A percentile compares a stretch with the other conserved stretches of the same genome.
Conservation (phyloP, 2,329 filamentous ascomycete genomes). For the Colletotrichum salicis region DNA sequence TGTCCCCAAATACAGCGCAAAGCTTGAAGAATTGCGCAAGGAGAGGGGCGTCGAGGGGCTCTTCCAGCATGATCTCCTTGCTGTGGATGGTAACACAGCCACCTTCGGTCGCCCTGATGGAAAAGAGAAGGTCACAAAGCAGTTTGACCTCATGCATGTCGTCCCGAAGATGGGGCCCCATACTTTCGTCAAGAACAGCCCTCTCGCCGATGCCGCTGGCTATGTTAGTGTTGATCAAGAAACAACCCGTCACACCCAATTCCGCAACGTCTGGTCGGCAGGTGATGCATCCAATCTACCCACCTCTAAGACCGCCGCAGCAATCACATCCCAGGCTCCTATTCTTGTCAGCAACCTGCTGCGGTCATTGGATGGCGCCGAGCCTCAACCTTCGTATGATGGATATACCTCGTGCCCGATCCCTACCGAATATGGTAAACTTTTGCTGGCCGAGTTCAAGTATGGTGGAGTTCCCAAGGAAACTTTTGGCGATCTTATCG, state of each 20-base stretch:
- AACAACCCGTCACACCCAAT: constrained; percentile 64
- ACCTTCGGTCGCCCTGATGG: constrained; percentile 58
- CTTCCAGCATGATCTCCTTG: constrained; percentile 67
- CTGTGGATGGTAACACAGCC: constrained; percentile 63
- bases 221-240: constrained; percentile 67
- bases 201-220: constrained; percentile 64
- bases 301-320: constrained; percentile 66
- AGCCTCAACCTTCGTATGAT: constrained; percentile 57
- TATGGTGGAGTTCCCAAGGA: constrained; percentile 72
- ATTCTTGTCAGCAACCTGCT: constrained; percentile 62
- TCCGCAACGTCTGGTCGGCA: constrained; percentile 66
- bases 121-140: constrained; percentile 53
- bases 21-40: constrained; percentile 62
- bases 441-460: constrained; percentile 73
- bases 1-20: constrained; percentile 67
- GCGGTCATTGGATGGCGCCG: constrained; percentile 55
- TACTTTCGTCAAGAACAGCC: constrained; percentile 62
- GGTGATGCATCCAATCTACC: constrained; percentile 70
- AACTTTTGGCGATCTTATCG: constrained; percentile 65
- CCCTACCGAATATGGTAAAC: constrained; percentile 68
- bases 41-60: constrained; percentile 67
- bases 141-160: constrained; percentile 67
- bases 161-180: constrained; percentile 70
- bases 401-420: constrained; percentile 68
- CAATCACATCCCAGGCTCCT: constrained; percentile 62